Percentiles rank a stretch among this genome's conserved stretches.
These are phyloP conservation scores for Eutypella sp. DNA, from an alignment of 2,329 filamentous ascomycete genomes.

Conservation along the genomic window DNA sequence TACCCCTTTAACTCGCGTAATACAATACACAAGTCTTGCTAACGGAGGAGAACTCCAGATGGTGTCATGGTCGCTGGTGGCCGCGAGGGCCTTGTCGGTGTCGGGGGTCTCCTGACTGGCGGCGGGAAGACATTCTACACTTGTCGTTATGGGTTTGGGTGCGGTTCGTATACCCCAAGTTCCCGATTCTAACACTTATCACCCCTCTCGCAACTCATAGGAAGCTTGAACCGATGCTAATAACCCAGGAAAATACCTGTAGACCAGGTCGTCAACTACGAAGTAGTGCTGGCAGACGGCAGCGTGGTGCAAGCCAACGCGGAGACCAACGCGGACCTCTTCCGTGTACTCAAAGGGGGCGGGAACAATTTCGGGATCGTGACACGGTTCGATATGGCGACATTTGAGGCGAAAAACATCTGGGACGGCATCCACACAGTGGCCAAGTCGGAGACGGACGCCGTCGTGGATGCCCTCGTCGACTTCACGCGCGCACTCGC, in stretches of 20 bases:
- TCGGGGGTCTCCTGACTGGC: slow-evolving; percentile 16
- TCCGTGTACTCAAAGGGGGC: slow-evolving; percentile 7
- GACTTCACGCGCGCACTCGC: slow-evolving; percentile 8
- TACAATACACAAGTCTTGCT: not conserved
- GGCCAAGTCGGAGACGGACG: not conserved
- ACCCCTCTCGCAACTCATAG: too few species aligned
- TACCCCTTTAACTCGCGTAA: not conserved
- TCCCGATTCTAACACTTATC: too few species aligned
- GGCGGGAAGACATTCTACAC: slow-evolving; percentile 13
- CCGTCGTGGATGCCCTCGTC: slow-evolving; percentile 5
- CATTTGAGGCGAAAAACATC: slow-evolving; percentile 6
- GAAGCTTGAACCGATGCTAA: too few species aligned
- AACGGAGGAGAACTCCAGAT: not conserved
- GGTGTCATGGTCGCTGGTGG: slow-evolving; percentile 10
- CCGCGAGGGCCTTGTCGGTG: slow-evolving; percentile 9
- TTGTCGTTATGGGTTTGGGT: slow-evolving; percentile 2
- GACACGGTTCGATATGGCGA: slow-evolving; percentile 7
- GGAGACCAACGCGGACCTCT: slow-evolving; percentile 5
- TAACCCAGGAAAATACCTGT: not conserved
- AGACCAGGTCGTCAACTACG: slow-evolving; percentile 10
- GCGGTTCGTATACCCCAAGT: not conserved
- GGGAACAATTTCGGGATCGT: slow-evolving; percentile 5
- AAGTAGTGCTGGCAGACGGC: slow-evolving; percentile 6
- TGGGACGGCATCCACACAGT: slow-evolving; percentile 3
- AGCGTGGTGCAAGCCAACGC: slow-evolving; percentile 7